Evolutionary conservation across 306 rosid genomes (phyloP).

Genomic region (Calophaca sinica): DNA sequence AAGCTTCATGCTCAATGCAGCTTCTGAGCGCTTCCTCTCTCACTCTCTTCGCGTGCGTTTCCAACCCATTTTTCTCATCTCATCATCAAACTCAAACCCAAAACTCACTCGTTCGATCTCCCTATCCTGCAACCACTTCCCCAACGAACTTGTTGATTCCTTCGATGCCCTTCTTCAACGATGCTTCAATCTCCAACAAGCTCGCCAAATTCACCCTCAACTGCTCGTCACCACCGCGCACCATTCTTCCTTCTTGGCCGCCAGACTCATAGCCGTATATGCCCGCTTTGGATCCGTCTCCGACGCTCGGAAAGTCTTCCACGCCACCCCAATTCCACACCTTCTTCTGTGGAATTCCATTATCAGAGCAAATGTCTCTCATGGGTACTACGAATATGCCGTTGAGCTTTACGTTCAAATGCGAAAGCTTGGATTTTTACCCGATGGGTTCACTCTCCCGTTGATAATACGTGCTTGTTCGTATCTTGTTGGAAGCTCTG

Average conservation of each 20-base stretch:
- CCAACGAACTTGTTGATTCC: conserved; percentile 51
- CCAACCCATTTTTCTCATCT: conserved; percentile 3
- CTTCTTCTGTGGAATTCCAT: conserved; percentile 77
- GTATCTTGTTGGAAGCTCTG: conserved; percentile 24
- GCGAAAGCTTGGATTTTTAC: conserved; percentile 69
- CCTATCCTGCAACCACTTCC: conserved; percentile 4
- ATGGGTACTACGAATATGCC: conserved; percentile 57
- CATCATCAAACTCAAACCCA: background rate
- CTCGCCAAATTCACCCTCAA: conserved; percentile 66
- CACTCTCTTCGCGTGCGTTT: conserved; percentile 3
- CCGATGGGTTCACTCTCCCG: conserved; percentile 84
- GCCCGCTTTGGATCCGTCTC: conserved; percentile 53
- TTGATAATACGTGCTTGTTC: conserved; percentile 65
- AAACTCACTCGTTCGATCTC: conserved; percentile 37
- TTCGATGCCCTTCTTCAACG: conserved; percentile 54
- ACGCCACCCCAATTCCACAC: conserved; percentile 40
- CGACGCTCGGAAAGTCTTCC: conserved; percentile 62
- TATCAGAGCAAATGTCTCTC: conserved; percentile 74
- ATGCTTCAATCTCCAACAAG: conserved; percentile 54
- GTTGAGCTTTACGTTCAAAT: conserved; percentile 58
- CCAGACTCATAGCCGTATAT: conserved; percentile 66
- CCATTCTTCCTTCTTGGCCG: conserved; percentile 61
- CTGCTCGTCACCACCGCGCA: conserved; percentile 47
- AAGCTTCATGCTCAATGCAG: background rate
- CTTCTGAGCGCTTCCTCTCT: conserved; percentile 31